Evolutionary conservation across 495 filamentous ascomycete species (phyloP).

Genomic region (Hypoxylon perforatum): DNA sequence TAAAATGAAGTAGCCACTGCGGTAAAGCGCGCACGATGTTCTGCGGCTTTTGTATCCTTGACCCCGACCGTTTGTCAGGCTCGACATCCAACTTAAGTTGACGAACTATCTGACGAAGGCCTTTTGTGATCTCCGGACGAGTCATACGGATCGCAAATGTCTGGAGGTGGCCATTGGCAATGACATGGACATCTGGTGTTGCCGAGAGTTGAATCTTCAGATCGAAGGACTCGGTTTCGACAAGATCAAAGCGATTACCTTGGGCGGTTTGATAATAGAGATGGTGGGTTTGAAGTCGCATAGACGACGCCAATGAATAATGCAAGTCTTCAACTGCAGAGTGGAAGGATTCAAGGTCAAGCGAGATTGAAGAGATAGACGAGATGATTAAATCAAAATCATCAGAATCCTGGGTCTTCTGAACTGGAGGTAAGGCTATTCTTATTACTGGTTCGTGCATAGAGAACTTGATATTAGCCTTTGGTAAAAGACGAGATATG

Average conservation of each 20-base stretch:
- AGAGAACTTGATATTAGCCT: slow-evolving; percentile 93
- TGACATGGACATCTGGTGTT: slow-evolving; percentile 84
- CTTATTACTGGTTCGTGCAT: slow-evolving; percentile 95
- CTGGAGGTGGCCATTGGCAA: slow-evolving; percentile 81
- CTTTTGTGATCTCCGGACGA: slow-evolving; percentile 88
- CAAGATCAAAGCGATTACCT: slow-evolving; percentile 82
- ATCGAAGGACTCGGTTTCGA: slow-evolving; percentile 87
- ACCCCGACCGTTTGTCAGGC: slow-evolving; percentile 66
- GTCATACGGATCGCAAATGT: slow-evolving; percentile 91
- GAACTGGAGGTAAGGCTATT: slow-evolving; percentile 79
- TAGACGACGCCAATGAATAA: slow-evolving; percentile 84
- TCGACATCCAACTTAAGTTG: slow-evolving; percentile 74
- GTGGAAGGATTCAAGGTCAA: slow-evolving; percentile 95
- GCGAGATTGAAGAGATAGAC: slow-evolving; percentile 88
- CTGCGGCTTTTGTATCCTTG: slow-evolving; percentile 59
- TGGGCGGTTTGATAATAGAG: slow-evolving; percentile 94
- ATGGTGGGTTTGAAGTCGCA: slow-evolving; percentile 86
- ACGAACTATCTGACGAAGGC: slow-evolving; percentile 87
- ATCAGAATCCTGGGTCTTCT: slow-evolving; percentile 70
- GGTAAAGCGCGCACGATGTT: slow-evolving; percentile 84
- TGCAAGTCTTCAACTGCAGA: slow-evolving; percentile 84
- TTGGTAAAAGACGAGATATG: slow-evolving; percentile 91
- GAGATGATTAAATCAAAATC: slow-evolving; percentile 96
- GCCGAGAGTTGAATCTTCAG: slow-evolving; percentile 86
- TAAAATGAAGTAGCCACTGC: slow-evolving; percentile 83